Percentiles rank a stretch among this genome's conserved stretches.
Conservation (phyloP, 495 filamentous ascomycete species). For the Penicillium fimorum region DNA sequence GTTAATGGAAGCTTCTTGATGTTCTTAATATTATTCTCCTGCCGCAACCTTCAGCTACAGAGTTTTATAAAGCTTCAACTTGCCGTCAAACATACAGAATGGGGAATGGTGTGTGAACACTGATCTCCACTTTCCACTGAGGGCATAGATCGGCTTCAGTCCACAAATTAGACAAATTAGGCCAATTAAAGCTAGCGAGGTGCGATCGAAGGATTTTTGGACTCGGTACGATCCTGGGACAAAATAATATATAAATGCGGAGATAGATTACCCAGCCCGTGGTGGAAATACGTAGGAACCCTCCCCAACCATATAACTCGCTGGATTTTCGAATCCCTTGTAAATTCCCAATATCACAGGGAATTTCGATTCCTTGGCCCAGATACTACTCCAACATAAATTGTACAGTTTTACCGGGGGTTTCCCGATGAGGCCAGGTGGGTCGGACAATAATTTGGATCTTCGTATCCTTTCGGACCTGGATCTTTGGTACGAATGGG, state of each 20-base stretch:
- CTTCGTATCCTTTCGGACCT: constrained; percentile 6
- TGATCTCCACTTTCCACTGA: constrained; percentile 9
- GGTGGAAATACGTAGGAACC: background rate
- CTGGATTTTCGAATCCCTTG: background rate
- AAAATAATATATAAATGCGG: background rate
- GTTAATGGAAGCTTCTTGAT: constrained; percentile 24
- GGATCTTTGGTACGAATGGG: constrained; percentile 7
- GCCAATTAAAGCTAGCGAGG: background rate
- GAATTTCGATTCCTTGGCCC: too few relatives aligned
- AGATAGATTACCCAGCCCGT: constrained; percentile 8
- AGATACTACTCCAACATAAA: constrained; percentile 1
- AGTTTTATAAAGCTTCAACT: background rate
- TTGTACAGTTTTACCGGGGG: background rate
- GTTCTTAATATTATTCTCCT: background rate
- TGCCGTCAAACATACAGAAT: background rate
- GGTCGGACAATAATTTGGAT: background rate
- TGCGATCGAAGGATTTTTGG: constrained; percentile 4
- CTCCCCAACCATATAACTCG: background rate
- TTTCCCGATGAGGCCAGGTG: background rate
- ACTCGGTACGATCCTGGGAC: constrained; percentile 4
- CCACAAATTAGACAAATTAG: background rate
- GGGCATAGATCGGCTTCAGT: constrained; percentile 1
- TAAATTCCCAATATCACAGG: too few relatives aligned
- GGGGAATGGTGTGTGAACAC: background rate
- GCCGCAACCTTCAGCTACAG: constrained; percentile 14